These are phyloP conservation scores for Exophiala oligosperma DNA, from an alignment of 2,329 filamentous ascomycete genomes.

Conservation along the genomic window DNA sequence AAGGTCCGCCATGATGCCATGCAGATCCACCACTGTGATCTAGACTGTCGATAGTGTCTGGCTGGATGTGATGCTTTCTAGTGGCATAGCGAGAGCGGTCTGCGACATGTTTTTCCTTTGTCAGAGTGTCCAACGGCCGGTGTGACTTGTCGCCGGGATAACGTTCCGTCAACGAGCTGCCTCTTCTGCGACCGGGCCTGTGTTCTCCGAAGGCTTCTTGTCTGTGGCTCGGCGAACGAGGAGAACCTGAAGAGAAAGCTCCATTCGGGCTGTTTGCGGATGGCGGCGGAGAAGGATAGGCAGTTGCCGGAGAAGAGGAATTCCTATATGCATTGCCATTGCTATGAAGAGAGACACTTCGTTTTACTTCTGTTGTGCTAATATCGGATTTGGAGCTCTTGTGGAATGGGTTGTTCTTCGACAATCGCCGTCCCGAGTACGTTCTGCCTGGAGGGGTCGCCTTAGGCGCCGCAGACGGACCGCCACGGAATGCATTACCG, in stretches of 20 bases:
- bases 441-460: constrained; percentile 8
- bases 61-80: constrained; percentile 64
- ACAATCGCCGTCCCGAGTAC: constrained; percentile 15
- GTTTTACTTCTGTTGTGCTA: constrained; percentile 13
- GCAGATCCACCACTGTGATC: constrained; percentile 50
- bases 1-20: constrained; percentile 84
- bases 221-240: constrained; percentile 22
- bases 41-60: constrained; percentile 79
- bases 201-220: constrained; percentile 21
- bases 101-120: constrained; percentile 25
- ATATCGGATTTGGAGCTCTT: constrained; percentile 17
- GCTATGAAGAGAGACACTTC: constrained; percentile 20
- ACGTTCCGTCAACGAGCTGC: constrained; percentile 44
- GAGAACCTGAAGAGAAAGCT: constrained; percentile 14
- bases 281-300: constrained; percentile 51
- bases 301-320: constrained; percentile 56
- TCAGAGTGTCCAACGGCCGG: constrained; percentile 27
- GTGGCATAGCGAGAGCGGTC: constrained; percentile 66
- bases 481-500: constrained; percentile 53
- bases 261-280: constrained; percentile 48
- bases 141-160: constrained; percentile 28
- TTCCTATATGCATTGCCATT: constrained; percentile 30
- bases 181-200: constrained; percentile 33
- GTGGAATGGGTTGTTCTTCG: constrained; percentile 28
- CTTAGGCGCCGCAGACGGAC: constrained; percentile 12